Evolutionary conservation across 2,329 filamentous ascomycete genomes (phyloP), one percentile per base, ranked within the genome.

Genomic region (Xylaria sp.): DNA sequence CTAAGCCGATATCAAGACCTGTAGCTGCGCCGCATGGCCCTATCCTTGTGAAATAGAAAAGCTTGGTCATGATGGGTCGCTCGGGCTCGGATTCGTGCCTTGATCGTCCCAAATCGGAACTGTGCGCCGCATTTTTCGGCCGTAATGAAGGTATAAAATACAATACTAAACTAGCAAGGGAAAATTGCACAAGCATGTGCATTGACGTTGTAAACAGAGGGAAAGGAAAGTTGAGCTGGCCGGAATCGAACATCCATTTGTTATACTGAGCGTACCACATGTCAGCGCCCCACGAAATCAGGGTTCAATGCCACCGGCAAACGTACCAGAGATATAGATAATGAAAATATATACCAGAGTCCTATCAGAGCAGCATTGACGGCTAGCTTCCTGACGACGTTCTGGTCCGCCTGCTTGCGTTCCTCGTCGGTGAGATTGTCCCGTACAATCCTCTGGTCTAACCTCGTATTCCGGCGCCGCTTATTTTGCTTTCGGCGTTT

Each of bases 211-310:
- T 97, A 81, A 98, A 98, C 58, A 99, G 87, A 45, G 96, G 96
- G 76, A 96, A 98, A 60, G 93, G 90, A 79, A 99, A 99, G 80
- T 97, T 91, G 73, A 97, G 88, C 72, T 91, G 89, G 73, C 91
- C 87, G 69, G 91, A 87, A 76, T 93, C 92, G 82, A 99, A 98
- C 95, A 99, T 98, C 96, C 96, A 98, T 83, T 97, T 98, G 86
- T 99, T 99, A 85, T 98, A 99, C 91, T 96, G 72, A 58, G n/a
- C 36, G 46, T 52, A 25, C 6, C 15, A 34, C 23, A 15, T 63
- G 41, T 56, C 25, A 66, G 48, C 28, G 39, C n/a, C 28, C 18
- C 48, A 23, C 9, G 34, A 50, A 9, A 23, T 20, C 13, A 30
- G 46, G 34, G 34, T 23, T 48, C 60, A 46, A 46, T 41, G 46